A percentile compares a stretch with the other conserved stretches of the same genome.
phyloP scores from a whole-genome alignment of 305 asterid species.

The Solanum hybrid region DNA sequence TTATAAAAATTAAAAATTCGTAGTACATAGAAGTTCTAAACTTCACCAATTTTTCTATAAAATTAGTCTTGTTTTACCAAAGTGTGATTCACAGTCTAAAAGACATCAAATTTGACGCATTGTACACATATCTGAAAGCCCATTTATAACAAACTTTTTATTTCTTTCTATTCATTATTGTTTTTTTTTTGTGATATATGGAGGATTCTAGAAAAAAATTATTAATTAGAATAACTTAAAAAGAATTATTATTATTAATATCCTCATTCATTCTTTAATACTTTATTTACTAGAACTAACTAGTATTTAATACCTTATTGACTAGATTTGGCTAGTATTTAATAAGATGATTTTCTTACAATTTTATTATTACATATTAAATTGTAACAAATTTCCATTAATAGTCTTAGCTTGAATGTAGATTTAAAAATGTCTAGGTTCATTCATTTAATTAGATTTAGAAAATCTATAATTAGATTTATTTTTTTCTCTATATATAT shows the following conservation, averaged over 20 bases:
- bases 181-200: not conserved
- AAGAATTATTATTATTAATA: no score
- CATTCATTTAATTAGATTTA: not conserved
- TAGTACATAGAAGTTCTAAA: not conserved
- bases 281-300: not conserved
- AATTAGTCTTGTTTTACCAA: no score
- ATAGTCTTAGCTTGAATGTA: not conserved
- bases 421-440: not conserved
- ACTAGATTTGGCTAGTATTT: not conserved
- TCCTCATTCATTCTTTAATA: no score
- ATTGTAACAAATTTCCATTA: not conserved
- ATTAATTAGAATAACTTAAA: no score
- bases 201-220: not conserved
- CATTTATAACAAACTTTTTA: not conserved
- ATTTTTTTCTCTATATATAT: not conserved
- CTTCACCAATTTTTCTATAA: not conserved
- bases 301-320: not conserved
- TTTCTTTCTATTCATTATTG: not conserved
- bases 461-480: no score
- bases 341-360: not conserved
- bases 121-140: no score
- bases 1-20: no score
- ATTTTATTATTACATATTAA: no score
- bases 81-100: not conserved
- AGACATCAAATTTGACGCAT: not conserved